These are phyloP conservation scores for Boletus sp. DNA, from an alignment of 768 basidiomycete species.

Conservation along the genomic window DNA sequence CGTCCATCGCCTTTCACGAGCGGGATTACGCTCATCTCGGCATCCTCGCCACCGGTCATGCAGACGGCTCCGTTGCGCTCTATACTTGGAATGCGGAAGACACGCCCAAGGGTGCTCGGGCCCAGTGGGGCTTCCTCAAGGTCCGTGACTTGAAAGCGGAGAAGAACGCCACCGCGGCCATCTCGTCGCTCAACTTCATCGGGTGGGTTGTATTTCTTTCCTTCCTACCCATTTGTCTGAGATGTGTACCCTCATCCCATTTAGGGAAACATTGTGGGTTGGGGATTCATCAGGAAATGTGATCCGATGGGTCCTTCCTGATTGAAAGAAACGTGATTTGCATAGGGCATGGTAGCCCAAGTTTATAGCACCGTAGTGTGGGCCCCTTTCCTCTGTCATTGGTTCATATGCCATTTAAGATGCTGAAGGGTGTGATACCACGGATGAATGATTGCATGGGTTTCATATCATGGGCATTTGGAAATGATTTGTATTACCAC, in stretches of 20 bases:
- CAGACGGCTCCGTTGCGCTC: slow-evolving; percentile 75
- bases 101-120: slow-evolving; percentile 62
- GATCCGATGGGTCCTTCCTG: slow-evolving; percentile 23
- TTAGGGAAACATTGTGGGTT: slow-evolving; percentile 27
- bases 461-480: background rate
- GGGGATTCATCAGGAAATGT: slow-evolving; percentile 26
- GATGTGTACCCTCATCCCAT: no score
- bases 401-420: background rate
- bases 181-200: slow-evolving; percentile 80
- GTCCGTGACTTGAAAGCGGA: slow-evolving; percentile 66
- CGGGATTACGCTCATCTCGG: slow-evolving; percentile 80
- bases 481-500: background rate
- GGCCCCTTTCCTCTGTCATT: background rate
- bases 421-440: background rate
- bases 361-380: background rate
- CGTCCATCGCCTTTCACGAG: slow-evolving; percentile 83
- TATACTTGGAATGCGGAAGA: slow-evolving; percentile 82
- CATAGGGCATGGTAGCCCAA: no score
- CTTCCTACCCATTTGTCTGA: background rate
- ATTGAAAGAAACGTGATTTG: slow-evolving; percentile 10
- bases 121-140: slow-evolving; percentile 73
- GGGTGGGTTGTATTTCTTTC: slow-evolving; percentile 48
- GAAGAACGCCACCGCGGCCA: slow-evolving; percentile 37
- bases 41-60: slow-evolving; percentile 76
- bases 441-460: background rate